These are phyloP conservation scores for Leccinum pseudoinsigne DNA, from an alignment of 1,284 basidiomycete species.

Conservation along the genomic window DNA sequence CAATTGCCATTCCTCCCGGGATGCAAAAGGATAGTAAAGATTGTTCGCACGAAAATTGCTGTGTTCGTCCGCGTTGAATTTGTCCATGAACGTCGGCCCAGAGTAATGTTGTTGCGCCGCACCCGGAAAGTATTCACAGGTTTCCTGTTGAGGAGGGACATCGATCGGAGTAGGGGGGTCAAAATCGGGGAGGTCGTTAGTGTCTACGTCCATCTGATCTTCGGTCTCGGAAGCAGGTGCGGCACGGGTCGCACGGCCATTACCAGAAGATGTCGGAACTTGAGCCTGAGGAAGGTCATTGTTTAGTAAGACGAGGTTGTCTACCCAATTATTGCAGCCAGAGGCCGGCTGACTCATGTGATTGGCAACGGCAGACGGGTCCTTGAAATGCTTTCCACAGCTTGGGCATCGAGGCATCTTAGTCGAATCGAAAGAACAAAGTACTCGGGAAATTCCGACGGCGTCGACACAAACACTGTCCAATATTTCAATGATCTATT, in stretches of 20 bases:
- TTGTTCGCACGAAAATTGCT: no score
- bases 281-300: not conserved
- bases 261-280: not conserved
- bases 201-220: not conserved
- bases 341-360: conserved; percentile 1
- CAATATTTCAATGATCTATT: not conserved
- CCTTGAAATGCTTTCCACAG: not conserved
- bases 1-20: no score
- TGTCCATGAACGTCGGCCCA: no score
- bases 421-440: not conserved
- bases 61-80: no score
- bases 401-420: not conserved
- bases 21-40: no score
- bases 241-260: not conserved
- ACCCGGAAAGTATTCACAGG: not conserved
- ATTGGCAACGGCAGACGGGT: not conserved
- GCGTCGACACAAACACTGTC: not conserved
- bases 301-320: not conserved
- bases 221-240: not conserved
- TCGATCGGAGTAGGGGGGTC: not conserved
- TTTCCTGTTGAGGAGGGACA: not conserved
- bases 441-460: not conserved
- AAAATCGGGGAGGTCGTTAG: not conserved
- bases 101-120: no score
- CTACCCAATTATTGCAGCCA: not conserved